Evolutionary conservation across 2,329 filamentous ascomycete genomes (phyloP).

Genomic region (Salinomyces thailandicus): DNA sequence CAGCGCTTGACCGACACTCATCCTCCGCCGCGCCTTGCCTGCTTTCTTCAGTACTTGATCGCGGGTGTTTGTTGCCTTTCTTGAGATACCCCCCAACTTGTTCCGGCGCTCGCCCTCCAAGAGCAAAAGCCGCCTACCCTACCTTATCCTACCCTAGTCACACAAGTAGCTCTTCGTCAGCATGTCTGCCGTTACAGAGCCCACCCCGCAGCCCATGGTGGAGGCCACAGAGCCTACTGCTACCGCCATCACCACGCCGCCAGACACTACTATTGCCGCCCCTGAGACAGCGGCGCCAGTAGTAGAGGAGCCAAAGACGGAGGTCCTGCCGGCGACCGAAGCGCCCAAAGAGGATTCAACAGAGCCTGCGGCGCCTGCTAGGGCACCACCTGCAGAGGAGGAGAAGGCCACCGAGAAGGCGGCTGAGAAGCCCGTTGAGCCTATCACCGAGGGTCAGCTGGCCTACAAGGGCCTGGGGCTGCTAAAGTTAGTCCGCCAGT

Average conservation of each 20-base stretch:
- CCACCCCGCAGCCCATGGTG: slow-evolving; percentile 1
- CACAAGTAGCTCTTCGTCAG: neutral
- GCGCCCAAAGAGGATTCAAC: slow-evolving; percentile 8
- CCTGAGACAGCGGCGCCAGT: slow-evolving; percentile 1
- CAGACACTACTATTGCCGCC: slow-evolving; percentile 2
- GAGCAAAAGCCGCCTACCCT: neutral
- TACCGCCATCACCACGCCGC: slow-evolving; percentile 1
- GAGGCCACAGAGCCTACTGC: slow-evolving; percentile 4
- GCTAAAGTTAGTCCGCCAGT: slow-evolving; percentile 67
- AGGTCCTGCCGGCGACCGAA: slow-evolving; percentile 3
- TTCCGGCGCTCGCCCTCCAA: neutral
- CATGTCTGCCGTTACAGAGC: slow-evolving; percentile 5
- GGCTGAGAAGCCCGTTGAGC: slow-evolving; percentile 45
- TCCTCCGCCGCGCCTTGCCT: too few relatives aligned
- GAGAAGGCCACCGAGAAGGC: slow-evolving; percentile 24
- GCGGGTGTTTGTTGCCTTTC: too few relatives aligned
- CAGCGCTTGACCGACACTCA: slow-evolving; percentile 1
- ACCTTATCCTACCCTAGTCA: neutral
- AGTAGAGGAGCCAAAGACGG: neutral
- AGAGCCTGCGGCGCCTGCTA: slow-evolving; percentile 29
- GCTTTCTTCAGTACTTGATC: too few relatives aligned
- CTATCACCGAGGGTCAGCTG: slow-evolving; percentile 71
- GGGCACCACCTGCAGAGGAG: slow-evolving; percentile 8
- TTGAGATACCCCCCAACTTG: slow-evolving; percentile 5
- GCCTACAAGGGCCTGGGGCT: slow-evolving; percentile 84